Base-by-base conservation (phyloP, 371 early-diverging fungal genomes). In the Circinella umbellata region DNA sequence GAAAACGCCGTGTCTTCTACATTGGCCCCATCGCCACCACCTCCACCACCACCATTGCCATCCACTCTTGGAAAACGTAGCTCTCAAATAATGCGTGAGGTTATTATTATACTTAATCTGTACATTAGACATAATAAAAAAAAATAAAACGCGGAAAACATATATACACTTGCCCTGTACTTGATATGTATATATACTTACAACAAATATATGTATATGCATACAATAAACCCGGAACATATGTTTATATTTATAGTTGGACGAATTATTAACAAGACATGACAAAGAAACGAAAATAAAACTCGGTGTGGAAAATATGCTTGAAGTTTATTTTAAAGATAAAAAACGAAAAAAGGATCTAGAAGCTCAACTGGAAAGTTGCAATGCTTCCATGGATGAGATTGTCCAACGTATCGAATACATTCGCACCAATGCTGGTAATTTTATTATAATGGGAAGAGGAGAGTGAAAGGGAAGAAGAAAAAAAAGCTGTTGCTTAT, bases 291-390 rank as follows among this genome's bases (percentile, higher is more conserved):
- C 64, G 61, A 81, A 81, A 63, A 73, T 81, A 73, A 81, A 84
- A 55, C 61, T 69, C 18, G 84, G 84, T 49, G 83, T 79, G 18
- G 85, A 84, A 51, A 80, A 78, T 42, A 79, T 84, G 81, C 72
- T 84, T 27, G 79, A 84, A 55, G 83, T 78, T 7, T 81, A 78
- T 49, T 62, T 79, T 34, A 77, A 80, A 35, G 79, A 76, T 49
- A 81, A 76, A 62, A 85, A 82, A 63, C 76, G 83, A n/a, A 79
- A 83, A 48, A 85, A 84, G 48, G 83, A 86, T 42, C 74, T 88
- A 47, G 87, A 87, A 73, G 67, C 74, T 6, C 79, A 87, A 69
- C 68, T 89, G 42, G 82, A 81, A 64, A 73, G 46, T 5, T 83
- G 76, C 27, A 79, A 77, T 63, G 64, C 64, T 20, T 76, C 81